Conservation (phyloP, 192 early-diverging fungal genomes). For the Powellomyces hirtus region DNA sequence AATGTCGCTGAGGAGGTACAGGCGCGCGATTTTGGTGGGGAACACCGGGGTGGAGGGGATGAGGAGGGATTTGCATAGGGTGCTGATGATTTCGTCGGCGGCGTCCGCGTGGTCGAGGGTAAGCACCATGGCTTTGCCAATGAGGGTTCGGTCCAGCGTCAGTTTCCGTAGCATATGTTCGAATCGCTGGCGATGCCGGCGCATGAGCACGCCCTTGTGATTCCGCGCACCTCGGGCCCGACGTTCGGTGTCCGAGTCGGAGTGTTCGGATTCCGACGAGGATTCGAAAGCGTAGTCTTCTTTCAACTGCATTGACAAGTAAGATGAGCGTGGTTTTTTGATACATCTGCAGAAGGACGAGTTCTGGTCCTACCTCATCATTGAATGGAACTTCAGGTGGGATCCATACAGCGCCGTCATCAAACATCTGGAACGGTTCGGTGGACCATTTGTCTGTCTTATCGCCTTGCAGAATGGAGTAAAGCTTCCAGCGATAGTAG, state of each 20-base stretch:
- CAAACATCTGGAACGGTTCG: conserved; percentile 85
- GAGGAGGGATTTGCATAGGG: conserved; percentile 61
- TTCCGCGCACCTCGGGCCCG: neutral
- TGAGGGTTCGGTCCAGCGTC: conserved; percentile 42
- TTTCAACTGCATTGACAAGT: neutral
- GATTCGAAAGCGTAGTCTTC: conserved; percentile 17
- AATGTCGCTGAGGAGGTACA: conserved; percentile 87
- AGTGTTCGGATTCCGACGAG: conserved; percentile 27
- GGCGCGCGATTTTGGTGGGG: conserved; percentile 63
- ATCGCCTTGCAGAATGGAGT: conserved; percentile 84
- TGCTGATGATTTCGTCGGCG: conserved; percentile 71
- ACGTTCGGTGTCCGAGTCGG: conserved; percentile 44
- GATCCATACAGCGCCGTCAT: conserved; percentile 77
- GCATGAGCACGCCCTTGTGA: conserved; percentile 14
- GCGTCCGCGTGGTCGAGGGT: conserved; percentile 79
- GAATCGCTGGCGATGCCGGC: conserved; percentile 17
- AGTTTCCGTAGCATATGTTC: conserved; percentile 37
- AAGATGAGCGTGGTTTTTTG: no score
- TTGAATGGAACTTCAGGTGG: conserved; percentile 75
- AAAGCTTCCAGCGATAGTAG: conserved; percentile 92
- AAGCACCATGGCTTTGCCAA: conserved; percentile 81
- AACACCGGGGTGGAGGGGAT: conserved; percentile 54
- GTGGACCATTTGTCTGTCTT: conserved; percentile 66
- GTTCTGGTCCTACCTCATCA: conserved; percentile 49
- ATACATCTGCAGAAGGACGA: neutral